A percentile compares a stretch with the other conserved stretches of the same genome.
These are phyloP conservation scores for Naumovozyma baii DNA, from an alignment of 805 yeast genomes.

Conservation along the genomic window DNA sequence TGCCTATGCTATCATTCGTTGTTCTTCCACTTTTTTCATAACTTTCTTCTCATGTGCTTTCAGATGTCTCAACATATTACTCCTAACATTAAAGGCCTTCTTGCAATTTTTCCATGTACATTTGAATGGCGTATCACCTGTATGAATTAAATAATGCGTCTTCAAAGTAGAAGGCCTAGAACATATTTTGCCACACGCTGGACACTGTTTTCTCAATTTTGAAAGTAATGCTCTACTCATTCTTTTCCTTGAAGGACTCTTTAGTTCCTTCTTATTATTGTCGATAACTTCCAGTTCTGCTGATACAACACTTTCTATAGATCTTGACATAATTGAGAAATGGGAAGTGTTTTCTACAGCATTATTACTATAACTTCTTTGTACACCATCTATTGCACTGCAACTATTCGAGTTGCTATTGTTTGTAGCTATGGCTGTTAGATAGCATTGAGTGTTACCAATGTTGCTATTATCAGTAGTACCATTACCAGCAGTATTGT, in stretches of 20 bases:
- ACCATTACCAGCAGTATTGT: background rate
- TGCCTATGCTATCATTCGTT: background rate
- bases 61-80: slow-evolving; percentile 74
- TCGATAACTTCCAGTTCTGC: too few species aligned
- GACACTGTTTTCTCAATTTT: slow-evolving; percentile 32
- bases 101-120: slow-evolving; percentile 60
- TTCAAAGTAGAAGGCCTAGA: slow-evolving; percentile 75
- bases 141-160: slow-evolving; percentile 72
- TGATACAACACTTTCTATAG: too few species aligned
- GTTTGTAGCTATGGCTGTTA: too few species aligned
- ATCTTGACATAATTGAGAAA: too few species aligned
- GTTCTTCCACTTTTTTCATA: background rate
- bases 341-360: too few species aligned
- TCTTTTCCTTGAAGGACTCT: background rate
- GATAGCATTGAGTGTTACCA: too few species aligned
- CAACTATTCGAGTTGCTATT: too few species aligned
- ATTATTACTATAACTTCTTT: too few species aligned
- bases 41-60: slow-evolving; percentile 45
- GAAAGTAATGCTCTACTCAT: background rate
- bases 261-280: too few species aligned
- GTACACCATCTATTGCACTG: too few species aligned
- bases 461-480: background rate
- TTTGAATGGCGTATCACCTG: slow-evolving; percentile 67
- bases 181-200: slow-evolving; percentile 63
- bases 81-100: slow-evolving; percentile 61